A percentile compares a stretch with the other conserved stretches of the same genome.
phyloP scores from a whole-genome alignment of 192 early-diverging fungal species.

The Jimgerdemannia lactiflua region DNA sequence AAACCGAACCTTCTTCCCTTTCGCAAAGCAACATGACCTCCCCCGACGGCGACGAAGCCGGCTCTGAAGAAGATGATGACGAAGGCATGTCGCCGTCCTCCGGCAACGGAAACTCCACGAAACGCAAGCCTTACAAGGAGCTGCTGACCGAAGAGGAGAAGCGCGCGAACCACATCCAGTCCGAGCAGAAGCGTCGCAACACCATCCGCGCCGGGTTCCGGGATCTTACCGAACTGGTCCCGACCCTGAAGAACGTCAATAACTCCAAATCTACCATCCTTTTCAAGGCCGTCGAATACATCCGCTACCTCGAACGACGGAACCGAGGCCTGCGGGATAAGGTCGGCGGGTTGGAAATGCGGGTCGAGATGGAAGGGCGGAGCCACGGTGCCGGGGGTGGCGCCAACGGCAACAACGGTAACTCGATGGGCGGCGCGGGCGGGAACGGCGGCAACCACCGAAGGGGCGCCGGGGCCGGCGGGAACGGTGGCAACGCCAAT shows the following conservation, averaged over 20 bases:
- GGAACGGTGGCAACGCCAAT: neutral
- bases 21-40: neutral
- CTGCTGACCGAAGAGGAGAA: slow-evolving; percentile 77
- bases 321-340: slow-evolving; percentile 34
- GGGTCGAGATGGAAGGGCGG: slow-evolving; percentile 29
- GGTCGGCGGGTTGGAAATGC: slow-evolving; percentile 16
- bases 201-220: slow-evolving; percentile 82
- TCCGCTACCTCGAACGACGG: slow-evolving; percentile 54
- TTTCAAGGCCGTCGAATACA: slow-evolving; percentile 66
- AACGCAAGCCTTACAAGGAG: slow-evolving; percentile 55
- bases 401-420: neutral
- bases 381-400: neutral
- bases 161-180: slow-evolving; percentile 69
- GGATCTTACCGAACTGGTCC: slow-evolving; percentile 83
- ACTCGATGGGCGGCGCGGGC: neutral
- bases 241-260: slow-evolving; percentile 67
- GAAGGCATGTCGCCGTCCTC: neutral
- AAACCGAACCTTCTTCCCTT: neutral
- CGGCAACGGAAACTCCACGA: slow-evolving; percentile 10
- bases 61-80: neutral
- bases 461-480: neutral
- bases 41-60: neutral
- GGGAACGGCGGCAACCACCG: neutral
- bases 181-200: slow-evolving; percentile 72
- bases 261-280: slow-evolving; percentile 65